Base-by-base conservation (phyloP, 192 early-diverging fungal genomes). In the Dissophora ornata region DNA sequence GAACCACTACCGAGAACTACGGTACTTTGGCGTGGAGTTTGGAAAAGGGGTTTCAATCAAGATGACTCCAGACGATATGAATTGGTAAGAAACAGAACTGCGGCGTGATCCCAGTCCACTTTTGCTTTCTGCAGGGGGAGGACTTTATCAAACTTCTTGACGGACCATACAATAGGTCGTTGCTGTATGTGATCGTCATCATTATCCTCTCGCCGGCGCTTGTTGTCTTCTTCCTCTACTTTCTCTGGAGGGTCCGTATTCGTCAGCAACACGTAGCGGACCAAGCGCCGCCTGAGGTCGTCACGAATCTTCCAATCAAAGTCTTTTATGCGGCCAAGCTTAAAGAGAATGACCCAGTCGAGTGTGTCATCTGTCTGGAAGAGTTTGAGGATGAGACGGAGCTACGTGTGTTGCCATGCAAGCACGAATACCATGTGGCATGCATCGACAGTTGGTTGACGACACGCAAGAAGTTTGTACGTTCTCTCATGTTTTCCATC, bases 371-470 rank as follows among this genome's bases (percentile, higher is more conserved):
- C 26, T 99, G 97, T 81, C 80, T 99, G 60, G 96, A 97, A 10
- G 94, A 96, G 52, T 98, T 92, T 84, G 79, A 83, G 16, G 88
- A 91, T 62, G 92, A 90, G 21, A 91, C 94, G 18, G 85, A 90
- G 63, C 69, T 97, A 22, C 79, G 96, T 13, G 84, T 92, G 11
- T 79, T 99, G 45, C 92, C 92, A 8, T 99, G 97, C 80, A 84
- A 79, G 44, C 97, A 99, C 70, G 86, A 94, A 62, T 98, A 93
- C 66, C 97, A 99, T 68, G 83, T 88, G 19, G 74, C 71, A 19
- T 99, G 97, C 71, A 90, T 99, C 28, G 97, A 99, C 66, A 89
- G 84, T 67, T 98, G 96, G 96, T 84, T 98, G 24, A 95, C 92
- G 2, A 87, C 89, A 6, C 83, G 90, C 33, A 94, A 97, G 70